These are phyloP conservation scores for Ilyonectria destructans DNA, from an alignment of 2,329 filamentous ascomycete genomes.

Conservation along the genomic window DNA sequence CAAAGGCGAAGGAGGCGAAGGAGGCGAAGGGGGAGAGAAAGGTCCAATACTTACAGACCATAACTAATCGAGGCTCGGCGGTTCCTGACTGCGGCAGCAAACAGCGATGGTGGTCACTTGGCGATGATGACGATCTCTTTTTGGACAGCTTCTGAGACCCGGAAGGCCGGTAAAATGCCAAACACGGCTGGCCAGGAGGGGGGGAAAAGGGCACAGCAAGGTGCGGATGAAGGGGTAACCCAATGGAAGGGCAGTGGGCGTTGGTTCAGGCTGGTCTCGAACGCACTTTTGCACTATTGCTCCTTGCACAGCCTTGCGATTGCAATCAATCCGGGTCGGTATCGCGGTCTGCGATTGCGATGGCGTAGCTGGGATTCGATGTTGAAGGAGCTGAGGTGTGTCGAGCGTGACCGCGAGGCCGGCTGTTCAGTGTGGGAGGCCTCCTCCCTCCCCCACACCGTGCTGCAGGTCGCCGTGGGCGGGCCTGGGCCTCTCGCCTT, in stretches of 20 bases:
- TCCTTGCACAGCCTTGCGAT: conserved; percentile 1
- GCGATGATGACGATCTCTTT: background rate
- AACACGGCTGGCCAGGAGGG: background rate
- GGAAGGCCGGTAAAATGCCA: background rate
- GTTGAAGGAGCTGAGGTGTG: conserved; percentile 1
- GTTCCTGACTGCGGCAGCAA: background rate
- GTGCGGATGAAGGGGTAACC: background rate
- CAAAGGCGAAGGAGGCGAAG: background rate
- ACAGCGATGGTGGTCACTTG: background rate
- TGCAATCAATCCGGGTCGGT: background rate
- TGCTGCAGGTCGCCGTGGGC: background rate
- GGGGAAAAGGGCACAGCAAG: too few species aligned
- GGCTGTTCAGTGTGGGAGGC: background rate
- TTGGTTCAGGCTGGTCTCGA: background rate
- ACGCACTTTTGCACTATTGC: background rate
- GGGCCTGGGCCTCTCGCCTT: background rate
- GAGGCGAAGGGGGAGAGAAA: background rate
- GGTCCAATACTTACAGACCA: background rate
- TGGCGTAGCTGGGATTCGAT: background rate
- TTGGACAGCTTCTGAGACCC: background rate
- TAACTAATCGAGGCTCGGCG: background rate
- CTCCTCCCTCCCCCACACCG: background rate
- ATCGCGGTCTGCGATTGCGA: background rate
- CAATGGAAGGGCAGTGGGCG: background rate
- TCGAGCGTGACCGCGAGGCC: background rate